These are phyloP conservation scores for Amniculicola lignicola DNA, from an alignment of 495 filamentous ascomycete genomes.

Conservation along the genomic window DNA sequence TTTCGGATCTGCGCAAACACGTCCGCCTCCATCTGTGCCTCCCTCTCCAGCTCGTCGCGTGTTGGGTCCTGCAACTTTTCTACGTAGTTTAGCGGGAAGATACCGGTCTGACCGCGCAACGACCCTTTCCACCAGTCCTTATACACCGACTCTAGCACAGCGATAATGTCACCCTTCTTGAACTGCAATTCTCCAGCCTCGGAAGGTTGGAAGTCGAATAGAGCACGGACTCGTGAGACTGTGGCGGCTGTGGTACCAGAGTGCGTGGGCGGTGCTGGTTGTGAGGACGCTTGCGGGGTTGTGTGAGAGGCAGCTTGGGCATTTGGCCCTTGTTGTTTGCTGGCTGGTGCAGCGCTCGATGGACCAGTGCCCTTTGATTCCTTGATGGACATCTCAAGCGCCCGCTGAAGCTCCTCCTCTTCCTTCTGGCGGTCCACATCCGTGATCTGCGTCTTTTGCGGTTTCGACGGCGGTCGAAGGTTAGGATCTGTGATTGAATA, in stretches of 20 bases:
- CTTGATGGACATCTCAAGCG: conserved; percentile 83
- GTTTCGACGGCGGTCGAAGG: conserved; percentile 86
- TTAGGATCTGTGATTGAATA: conserved; percentile 69
- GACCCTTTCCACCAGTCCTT: conserved; percentile 99
- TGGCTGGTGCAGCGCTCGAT: conserved; percentile 25
- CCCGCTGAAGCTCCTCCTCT: conserved; percentile 97
- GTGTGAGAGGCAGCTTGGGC: conserved; percentile 31
- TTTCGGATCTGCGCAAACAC: conserved; percentile 99
- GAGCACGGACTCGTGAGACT: conserved; percentile 86
- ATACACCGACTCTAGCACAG: conserved; percentile 93
- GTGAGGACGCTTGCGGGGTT: conserved; percentile 49
- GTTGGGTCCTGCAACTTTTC: conserved; percentile 96
- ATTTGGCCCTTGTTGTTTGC: conserved; percentile 2
- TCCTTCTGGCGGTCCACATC: conserved; percentile 89
- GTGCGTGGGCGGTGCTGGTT: too few species aligned
- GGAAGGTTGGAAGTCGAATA: conserved; percentile 92
- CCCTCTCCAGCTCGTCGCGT: conserved; percentile 86
- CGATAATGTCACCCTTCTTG: conserved; percentile 94
- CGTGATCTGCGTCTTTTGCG: conserved; percentile 85
- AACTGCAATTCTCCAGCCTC: conserved; percentile 94
- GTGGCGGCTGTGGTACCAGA: conserved; percentile 91
- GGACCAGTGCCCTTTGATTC: conserved; percentile 55
- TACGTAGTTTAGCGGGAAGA: conserved; percentile 98
- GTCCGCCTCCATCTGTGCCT: conserved; percentile 95
- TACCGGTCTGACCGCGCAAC: conserved; percentile 88